phyloP scores from a whole-genome alignment of 345 rosid genomes.

The Cardamine occulta region DNA sequence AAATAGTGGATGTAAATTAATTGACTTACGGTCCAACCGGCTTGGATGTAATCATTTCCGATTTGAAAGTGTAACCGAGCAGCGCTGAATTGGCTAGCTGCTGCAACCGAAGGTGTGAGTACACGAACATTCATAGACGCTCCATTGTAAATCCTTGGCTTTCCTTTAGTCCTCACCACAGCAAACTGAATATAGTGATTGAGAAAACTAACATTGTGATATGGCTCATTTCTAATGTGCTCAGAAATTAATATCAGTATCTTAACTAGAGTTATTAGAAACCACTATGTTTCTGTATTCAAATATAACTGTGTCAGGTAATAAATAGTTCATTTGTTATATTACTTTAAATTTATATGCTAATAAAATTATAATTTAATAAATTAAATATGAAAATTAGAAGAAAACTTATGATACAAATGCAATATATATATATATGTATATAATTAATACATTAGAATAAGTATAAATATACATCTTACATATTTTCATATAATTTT shows the following conservation, averaged over 20 bases:
- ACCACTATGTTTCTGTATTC: neutral
- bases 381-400: too few species aligned
- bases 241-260: neutral
- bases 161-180: neutral
- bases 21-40: constrained; percentile 10
- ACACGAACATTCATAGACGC: neutral
- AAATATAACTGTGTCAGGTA: neutral
- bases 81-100: neutral
- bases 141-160: neutral
- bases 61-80: neutral
- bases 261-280: too few species aligned
- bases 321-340: neutral
- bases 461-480: too few species aligned
- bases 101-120: neutral
- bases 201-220: too few species aligned
- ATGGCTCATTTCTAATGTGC: neutral
- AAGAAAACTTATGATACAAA: too few species aligned
- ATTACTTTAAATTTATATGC: too few species aligned
- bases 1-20: neutral
- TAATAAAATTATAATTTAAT: too few species aligned
- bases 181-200: neutral
- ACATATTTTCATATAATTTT: too few species aligned
- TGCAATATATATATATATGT: neutral
- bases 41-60: constrained; percentile 14
- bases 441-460: too few species aligned